Percentiles rank a stretch among this genome's conserved stretches.
Conservation (phyloP, 768 basidiomycete species). For the Podaxis sp. region DNA sequence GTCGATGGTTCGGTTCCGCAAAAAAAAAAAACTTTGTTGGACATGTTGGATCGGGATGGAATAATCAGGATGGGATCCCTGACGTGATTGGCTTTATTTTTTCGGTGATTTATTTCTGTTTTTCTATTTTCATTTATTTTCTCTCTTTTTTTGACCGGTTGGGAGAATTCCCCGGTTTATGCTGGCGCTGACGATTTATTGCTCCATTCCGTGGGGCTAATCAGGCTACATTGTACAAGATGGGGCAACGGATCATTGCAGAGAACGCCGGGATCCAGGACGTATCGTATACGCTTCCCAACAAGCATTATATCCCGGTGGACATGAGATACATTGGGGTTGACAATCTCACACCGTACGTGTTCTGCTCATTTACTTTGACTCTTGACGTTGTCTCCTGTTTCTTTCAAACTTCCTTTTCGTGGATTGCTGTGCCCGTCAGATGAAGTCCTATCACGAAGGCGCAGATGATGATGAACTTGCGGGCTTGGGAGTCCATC, state of each 20-base stretch:
- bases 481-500: background rate
- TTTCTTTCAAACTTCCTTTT: slow-evolving; percentile 2
- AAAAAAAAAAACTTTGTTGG: background rate
- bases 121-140: background rate
- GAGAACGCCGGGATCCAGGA: slow-evolving; percentile 59
- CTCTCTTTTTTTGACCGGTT: background rate
- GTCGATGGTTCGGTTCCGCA: background rate
- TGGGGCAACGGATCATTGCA: slow-evolving; percentile 70
- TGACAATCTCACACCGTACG: slow-evolving; percentile 69
- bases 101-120: background rate
- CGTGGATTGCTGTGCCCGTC: background rate
- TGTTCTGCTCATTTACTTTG: slow-evolving; percentile 16
- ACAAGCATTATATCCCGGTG: slow-evolving; percentile 94
- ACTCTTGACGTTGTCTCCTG: background rate
- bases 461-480: background rate
- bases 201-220: background rate
- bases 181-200: background rate
- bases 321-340: slow-evolving; percentile 74
- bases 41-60: background rate
- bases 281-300: slow-evolving; percentile 79
- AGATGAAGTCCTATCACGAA: background rate
- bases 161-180: background rate
- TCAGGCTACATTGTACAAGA: slow-evolving; percentile 90
- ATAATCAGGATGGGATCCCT: background rate
- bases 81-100: background rate